Percentiles rank a stretch among this genome's conserved stretches.
Conservation (phyloP, 371 early-diverging fungal species). For the Chytridiales sp. region DNA sequence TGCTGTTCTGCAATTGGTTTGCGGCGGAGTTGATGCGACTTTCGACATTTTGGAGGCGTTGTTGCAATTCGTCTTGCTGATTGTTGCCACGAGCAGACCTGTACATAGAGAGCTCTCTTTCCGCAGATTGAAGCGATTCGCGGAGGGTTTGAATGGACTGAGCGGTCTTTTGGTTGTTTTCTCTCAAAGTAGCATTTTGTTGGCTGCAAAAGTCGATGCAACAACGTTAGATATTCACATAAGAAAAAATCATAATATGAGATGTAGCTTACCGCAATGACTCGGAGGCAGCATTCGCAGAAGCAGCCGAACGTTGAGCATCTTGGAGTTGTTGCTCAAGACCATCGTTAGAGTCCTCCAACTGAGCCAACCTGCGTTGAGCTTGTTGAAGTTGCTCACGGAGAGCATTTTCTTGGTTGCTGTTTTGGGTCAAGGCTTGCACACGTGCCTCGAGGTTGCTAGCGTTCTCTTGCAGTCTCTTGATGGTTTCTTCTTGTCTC, state of each 20-base stretch:
- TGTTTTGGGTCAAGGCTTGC: not conserved
- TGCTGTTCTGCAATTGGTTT: not conserved
- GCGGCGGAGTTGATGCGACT: not conserved
- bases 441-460: not conserved
- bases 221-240: not conserved
- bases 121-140: not conserved
- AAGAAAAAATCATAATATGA: not conserved
- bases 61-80: conserved; percentile 6
- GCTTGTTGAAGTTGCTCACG: too few species aligned
- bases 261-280: conserved; percentile 1
- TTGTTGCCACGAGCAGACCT: not conserved
- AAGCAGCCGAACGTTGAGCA: not conserved
- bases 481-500: too few species aligned
- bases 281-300: not conserved
- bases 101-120: conserved; percentile 2
- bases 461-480: too few species aligned
- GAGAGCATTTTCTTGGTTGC: not conserved
- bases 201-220: not conserved
- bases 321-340: not conserved
- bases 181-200: not conserved
- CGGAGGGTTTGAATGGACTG: not conserved
- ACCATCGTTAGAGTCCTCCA: too few species aligned
- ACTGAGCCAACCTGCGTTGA: too few species aligned
- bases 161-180: not conserved
- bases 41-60: not conserved